Base-by-base conservation (phyloP, 208 protist species). In the Crithidia thermophila region DNA sequence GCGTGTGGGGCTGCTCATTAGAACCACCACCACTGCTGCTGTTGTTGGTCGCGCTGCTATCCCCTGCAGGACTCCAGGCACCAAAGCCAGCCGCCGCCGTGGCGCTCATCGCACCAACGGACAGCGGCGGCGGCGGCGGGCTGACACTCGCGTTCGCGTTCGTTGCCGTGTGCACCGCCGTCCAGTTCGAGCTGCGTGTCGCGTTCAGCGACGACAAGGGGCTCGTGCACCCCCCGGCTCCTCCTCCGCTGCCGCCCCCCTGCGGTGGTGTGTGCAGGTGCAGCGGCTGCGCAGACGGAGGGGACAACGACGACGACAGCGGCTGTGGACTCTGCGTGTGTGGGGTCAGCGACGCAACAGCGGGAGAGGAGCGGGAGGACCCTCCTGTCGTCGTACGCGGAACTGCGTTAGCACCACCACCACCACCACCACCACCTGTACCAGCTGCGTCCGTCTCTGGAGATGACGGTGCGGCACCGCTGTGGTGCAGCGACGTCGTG, bases 151-250 rank as follows among this genome's bases (percentile, higher is more conserved):
- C 59, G 69, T 75, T 75, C 39, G 55, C 60, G 21, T 75, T 75
- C 16, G 69, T 75, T 2, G 69, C 39, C 3, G 69, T 69, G 69
- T 75, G 69, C 61, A 75, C 69, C 1, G 69, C 62, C 11, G 69
- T 75, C 69, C 69, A 75, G 34, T 65, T 37, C 16, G 69, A 43
- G 20, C 20, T 25, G 20, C 69, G 56, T 5, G 33, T 28, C 11
- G 51, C 53, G 43, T 42, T 46, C 14, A 18, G 50, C 21, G 39
- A 9, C 30, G 11, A 20, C 16, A 36, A 43, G 14, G 8, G 28
- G 43, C 34, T 45, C 16, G 23, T 65, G 37, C 46, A 28, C 10
- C 51, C 3, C 21, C 55, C 23, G 45, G 20, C 20, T 18, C 56
- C 21, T 3, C 16, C 33, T 4, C 45, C 45, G 51, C n/a, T 42